phyloP scores from a whole-genome alignment of 306 rosid species.

The Malus sieversii region DNA sequence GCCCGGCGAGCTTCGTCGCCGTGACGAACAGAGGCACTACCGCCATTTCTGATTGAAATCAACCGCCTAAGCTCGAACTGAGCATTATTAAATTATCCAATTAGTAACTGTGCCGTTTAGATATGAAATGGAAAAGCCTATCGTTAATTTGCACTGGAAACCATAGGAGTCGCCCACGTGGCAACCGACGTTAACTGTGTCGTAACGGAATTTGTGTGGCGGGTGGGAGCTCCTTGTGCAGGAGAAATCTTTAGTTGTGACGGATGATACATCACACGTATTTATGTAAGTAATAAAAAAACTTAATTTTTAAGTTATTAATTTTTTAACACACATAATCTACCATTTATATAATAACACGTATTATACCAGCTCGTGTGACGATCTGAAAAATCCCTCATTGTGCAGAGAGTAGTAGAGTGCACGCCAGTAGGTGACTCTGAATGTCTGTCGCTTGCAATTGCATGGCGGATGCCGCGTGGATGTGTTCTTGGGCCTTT shows the following conservation, averaged over 20 bases:
- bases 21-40: conserved; percentile 45
- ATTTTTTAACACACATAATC: too few species aligned
- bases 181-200: neutral
- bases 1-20: conserved; percentile 78
- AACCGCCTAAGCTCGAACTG: neutral
- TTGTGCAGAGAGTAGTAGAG: neutral
- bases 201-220: neutral
- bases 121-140: neutral
- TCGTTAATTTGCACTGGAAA: neutral
- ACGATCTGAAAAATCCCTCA: too few species aligned
- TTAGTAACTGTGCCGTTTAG: neutral
- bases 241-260: too few species aligned
- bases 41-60: conserved; percentile 31
- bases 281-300: too few species aligned
- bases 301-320: too few species aligned
- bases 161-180: neutral
- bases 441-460: neutral
- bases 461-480: neutral
- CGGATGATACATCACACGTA: too few species aligned
- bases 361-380: too few species aligned
- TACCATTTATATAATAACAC: too few species aligned
- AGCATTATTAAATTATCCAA: neutral
- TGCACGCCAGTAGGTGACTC: neutral
- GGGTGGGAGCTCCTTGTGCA: neutral
- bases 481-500: neutral